Base-by-base conservation (phyloP, 1,139 yeast species). In the Geotrichum phurueaensis region DNA sequence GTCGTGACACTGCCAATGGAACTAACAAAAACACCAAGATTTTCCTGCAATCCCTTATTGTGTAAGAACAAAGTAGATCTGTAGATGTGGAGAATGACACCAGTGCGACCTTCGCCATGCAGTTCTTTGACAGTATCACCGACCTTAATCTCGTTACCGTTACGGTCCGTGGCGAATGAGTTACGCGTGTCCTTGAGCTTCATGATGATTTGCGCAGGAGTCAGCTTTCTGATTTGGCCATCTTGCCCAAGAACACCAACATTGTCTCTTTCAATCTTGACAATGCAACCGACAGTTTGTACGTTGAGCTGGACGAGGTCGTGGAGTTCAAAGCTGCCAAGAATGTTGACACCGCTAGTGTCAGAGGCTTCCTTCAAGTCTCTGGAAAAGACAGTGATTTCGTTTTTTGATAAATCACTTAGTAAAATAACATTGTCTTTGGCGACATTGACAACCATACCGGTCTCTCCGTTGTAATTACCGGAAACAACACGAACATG, bases 401-500 rank as follows among this genome's bases (percentile, higher is more conserved):
- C 98, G 67, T 86, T 85, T 69, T 84, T 84, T 1, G 96, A 86
- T 75, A 91, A 91, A 71, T 94, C 97, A 63, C 96, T 88, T 65
- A 94, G 83, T 66, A 95, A 81, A 0, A 96, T 89, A 22, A 92
- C 98, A 55, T 89, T 87, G 69, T 92, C 96, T 56, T 87, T 89
- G 58, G 84, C 83, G 50, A 89, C 84, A 65, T 85, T 82, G 55
- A 95, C 92, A 58, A 94, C 96, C 77, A 94, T 82, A 75, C 99
- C 99, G 29, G 97, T 89, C 70, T 92, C 97, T 69, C 92, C 97
- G 60, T 85, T 80, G 73, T 90, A 96, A 70, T 87, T 90, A 70
- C 99, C 99, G 71, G 87, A 89, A 54, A 89, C 83, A 36, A 94
- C 96, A 63, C 96, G 85, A 18, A 95, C 97, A 72, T 94, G 98